Conservation (phyloP, 1,139 yeast species). For the Petasospora fabianii region DNA sequence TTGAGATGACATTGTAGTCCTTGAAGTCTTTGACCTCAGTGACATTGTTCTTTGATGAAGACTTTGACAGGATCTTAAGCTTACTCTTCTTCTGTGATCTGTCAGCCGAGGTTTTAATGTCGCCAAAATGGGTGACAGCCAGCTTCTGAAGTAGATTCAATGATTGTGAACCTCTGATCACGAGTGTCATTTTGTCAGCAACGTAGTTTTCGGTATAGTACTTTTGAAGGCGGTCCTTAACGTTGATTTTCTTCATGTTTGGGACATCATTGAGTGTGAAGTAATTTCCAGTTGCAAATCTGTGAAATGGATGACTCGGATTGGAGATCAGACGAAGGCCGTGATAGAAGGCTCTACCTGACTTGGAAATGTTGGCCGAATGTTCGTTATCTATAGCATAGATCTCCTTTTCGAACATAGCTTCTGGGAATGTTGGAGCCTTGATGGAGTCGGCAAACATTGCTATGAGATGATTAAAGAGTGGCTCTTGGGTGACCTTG, state of each 20-base stretch:
- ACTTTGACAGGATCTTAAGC: constrained; percentile 5
- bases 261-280: constrained; percentile 55
- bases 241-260: constrained; percentile 41
- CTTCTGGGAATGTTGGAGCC: constrained; percentile 46
- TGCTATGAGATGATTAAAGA: constrained; percentile 43
- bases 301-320: constrained; percentile 53
- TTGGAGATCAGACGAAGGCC: constrained; percentile 51
- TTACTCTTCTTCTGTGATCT: constrained; percentile 10
- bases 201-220: constrained; percentile 51
- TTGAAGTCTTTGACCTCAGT: constrained; percentile 2
- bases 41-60: background rate
- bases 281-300: constrained; percentile 72
- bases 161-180: constrained; percentile 62
- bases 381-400: constrained; percentile 65
- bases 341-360: constrained; percentile 51
- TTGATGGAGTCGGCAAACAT: constrained; percentile 51
- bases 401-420: constrained; percentile 46
- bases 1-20: constrained; percentile 17
- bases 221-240: constrained; percentile 49
- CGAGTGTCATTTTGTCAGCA: constrained; percentile 54
- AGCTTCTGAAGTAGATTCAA: constrained; percentile 51
- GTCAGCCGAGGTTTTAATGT: constrained; percentile 20
- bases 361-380: constrained; percentile 40
- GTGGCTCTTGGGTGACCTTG: constrained; percentile 27
- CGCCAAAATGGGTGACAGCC: constrained; percentile 41